Conservation (phyloP, 768 basidiomycete genomes). For the Psilocybe cyanescens region DNA sequence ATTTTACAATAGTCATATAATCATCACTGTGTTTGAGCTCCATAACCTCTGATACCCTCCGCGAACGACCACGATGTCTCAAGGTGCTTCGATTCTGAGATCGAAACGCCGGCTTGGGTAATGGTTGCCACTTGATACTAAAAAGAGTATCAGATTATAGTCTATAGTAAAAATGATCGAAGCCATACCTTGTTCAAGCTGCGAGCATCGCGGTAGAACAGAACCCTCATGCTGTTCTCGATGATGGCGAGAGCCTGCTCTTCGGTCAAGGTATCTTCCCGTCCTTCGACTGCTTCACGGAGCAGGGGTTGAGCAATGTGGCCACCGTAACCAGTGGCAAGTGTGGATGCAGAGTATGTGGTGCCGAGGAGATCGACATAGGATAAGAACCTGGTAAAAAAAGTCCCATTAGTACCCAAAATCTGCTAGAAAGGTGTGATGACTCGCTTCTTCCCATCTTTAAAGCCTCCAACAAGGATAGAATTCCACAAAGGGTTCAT, state of each 20-base stretch:
- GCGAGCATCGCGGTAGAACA: constrained; percentile 96
- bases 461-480: constrained; percentile 88
- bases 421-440: background rate
- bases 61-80: constrained; percentile 92
- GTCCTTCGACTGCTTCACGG: constrained; percentile 87
- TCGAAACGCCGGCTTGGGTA: constrained; percentile 71
- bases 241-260: constrained; percentile 80
- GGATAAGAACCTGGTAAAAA: constrained; percentile 75
- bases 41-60: constrained; percentile 90
- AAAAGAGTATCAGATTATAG: background rate
- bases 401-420: background rate
- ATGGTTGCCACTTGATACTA: constrained; percentile 97
- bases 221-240: constrained; percentile 86
- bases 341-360: constrained; percentile 89
- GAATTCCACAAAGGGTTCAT: constrained; percentile 97
- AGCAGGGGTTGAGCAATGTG: constrained; percentile 94
- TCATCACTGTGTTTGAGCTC: constrained; percentile 84
- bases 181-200: constrained; percentile 87
- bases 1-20: constrained; percentile 20
- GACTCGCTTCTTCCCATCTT: constrained; percentile 77
- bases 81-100: constrained; percentile 77
- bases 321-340: constrained; percentile 94
- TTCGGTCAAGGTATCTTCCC: constrained; percentile 73
- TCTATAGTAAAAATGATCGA: background rate
- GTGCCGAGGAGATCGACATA: constrained; percentile 97